Percentiles rank a stretch among this genome's conserved stretches.
Conservation (phyloP, 352 stramenopile genomes). For the Vaucheria bursata region DNA sequence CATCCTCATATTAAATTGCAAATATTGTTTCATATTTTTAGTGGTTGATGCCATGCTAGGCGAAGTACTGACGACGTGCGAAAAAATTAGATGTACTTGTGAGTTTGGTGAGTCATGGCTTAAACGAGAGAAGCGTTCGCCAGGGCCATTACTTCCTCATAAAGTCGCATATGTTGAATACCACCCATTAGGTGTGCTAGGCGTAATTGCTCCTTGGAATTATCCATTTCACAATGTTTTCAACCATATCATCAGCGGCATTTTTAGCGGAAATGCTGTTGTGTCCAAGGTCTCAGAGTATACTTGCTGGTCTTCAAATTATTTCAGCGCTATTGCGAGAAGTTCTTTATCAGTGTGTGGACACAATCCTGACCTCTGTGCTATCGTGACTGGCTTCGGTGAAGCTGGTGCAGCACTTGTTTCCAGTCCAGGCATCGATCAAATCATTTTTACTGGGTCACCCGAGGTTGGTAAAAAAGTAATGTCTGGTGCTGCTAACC, state of each 20-base stretch:
- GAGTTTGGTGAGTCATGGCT: slow-evolving; percentile 64
- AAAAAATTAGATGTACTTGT: slow-evolving; percentile 70
- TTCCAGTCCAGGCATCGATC: slow-evolving; percentile 62
- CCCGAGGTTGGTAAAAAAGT: slow-evolving; percentile 67
- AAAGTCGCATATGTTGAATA: slow-evolving; percentile 75
- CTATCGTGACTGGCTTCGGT: slow-evolving; percentile 56
- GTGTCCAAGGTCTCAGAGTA: slow-evolving; percentile 75
- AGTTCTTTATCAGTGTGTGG: slow-evolving; percentile 59
- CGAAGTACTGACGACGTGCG: slow-evolving; percentile 69
- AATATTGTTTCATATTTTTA: neutral
- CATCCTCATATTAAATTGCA: neutral
- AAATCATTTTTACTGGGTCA: slow-evolving; percentile 80
- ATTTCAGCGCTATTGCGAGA: slow-evolving; percentile 60
- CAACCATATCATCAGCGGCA: slow-evolving; percentile 73
- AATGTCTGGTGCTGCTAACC: slow-evolving; percentile 59
- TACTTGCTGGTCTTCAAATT: slow-evolving; percentile 64
- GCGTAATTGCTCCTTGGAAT: slow-evolving; percentile 76
- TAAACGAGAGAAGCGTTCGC: slow-evolving; percentile 52
- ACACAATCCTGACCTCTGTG: slow-evolving; percentile 62
- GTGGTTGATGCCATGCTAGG: slow-evolving; percentile 53
- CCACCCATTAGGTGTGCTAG: slow-evolving; percentile 68
- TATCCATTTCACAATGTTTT: slow-evolving; percentile 80
- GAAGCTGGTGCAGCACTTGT: slow-evolving; percentile 69
- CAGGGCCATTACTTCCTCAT: slow-evolving; percentile 64
- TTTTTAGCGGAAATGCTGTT: slow-evolving; percentile 75